Evolutionary conservation across 2,329 filamentous ascomycete species (phyloP), one percentile per base, ranked within the genome.

Genomic region (Juglanconis oblonga): DNA sequence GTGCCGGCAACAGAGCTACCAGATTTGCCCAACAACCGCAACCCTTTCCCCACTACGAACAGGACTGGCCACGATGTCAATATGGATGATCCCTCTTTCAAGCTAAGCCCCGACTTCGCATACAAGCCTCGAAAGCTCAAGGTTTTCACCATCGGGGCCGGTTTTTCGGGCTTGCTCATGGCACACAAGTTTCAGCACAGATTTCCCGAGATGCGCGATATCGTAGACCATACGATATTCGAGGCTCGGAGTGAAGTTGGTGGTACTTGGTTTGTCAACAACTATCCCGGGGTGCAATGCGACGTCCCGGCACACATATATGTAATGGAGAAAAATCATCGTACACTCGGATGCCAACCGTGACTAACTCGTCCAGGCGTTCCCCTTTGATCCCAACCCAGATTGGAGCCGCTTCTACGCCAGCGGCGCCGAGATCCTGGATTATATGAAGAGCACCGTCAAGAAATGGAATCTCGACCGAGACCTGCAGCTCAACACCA

Each of bases 331-430:
- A 24, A 24, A 24, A 24, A 2, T 24, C 24, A 24, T 24, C 24
- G 24, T 24, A 24, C 24, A 24, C 24, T 24, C 24, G 24, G 24
- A 24, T 24, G 24, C 24, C 24, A 24, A 24, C 24, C 24, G 24
- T 24, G 24, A 24, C 24, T 24, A 24, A 24, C 24, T 24, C 2
- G 24, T 24, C 24, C 2, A 24, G 24, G 24, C 24, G 24, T 24
- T 24, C 24, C 24, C 24, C 24, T 24, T 24, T 24, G 24, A 24
- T 24, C 83, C 83, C 0, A 86, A 87, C 54, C 81, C 81, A 0
- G 74, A 85, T 59, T 87, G 85, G 83, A 77, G 76, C 0, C 76
- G 81, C 53, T 79, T 45, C 63, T 87, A 84, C 64, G 82, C 83
- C 3, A 77, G 79, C 59, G 84, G 83, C 1, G 68, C 69, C 2